These are phyloP conservation scores for Thalassiosira ordinaria DNA, from an alignment of 352 stramenopile species.

Conservation along the genomic window DNA sequence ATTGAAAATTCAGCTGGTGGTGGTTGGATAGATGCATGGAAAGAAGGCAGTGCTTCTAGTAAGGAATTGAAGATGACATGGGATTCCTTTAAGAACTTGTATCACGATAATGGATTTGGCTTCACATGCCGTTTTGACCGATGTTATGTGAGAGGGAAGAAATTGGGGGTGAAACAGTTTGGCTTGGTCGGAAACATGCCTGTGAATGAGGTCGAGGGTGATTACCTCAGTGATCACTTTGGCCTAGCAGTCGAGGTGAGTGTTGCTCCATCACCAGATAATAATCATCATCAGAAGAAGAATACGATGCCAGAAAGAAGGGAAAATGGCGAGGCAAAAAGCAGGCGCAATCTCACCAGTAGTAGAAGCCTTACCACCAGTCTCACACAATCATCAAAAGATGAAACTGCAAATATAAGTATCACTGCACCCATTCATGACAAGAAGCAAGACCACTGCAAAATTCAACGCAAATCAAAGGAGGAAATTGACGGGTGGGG, in stretches of 20 bases:
- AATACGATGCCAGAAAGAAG: not conserved
- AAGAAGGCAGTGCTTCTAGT: slow-evolving; percentile 18
- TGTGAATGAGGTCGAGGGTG: slow-evolving; percentile 10
- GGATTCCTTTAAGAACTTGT: slow-evolving; percentile 30
- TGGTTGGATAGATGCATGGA: slow-evolving; percentile 39
- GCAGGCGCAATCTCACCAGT: not conserved
- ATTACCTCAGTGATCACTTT: slow-evolving; percentile 38
- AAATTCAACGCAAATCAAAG: not conserved
- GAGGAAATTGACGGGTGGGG: not conserved
- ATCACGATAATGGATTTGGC: slow-evolving; percentile 32
- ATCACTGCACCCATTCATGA: not conserved
- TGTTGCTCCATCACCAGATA: slow-evolving; percentile 1
- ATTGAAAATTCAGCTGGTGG: slow-evolving; percentile 29
- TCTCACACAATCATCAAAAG: not conserved
- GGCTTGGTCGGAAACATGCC: slow-evolving; percentile 23
- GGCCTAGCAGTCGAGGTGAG: slow-evolving; percentile 12
- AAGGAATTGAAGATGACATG: slow-evolving; percentile 34
- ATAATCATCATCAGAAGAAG: not conserved
- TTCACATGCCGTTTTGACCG: slow-evolving; percentile 39
- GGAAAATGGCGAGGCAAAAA: not conserved
- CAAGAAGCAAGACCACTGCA: not conserved
- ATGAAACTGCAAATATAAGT: not conserved
- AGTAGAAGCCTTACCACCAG: not conserved
- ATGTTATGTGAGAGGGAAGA: slow-evolving; percentile 30
- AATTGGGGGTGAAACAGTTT: slow-evolving; percentile 22